A percentile compares a stretch with the other conserved stretches of the same genome.
Evolutionary conservation across 495 filamentous ascomycete genomes (phyloP).

Genomic region (Cercophora samala): DNA sequence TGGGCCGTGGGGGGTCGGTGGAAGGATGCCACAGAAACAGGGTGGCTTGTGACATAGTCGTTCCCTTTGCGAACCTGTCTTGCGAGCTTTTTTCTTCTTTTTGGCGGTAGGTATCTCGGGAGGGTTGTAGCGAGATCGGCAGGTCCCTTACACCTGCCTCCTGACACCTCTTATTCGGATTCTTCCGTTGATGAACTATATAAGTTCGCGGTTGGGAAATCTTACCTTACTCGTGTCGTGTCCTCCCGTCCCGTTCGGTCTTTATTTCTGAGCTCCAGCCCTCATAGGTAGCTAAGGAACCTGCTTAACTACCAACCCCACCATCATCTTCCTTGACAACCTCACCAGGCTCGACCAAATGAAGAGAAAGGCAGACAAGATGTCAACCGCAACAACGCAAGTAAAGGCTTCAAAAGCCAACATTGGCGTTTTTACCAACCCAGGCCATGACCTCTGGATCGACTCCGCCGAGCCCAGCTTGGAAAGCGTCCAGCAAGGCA

Average conservation of each 20-base stretch:
- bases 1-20: not conserved
- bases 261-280: not conserved
- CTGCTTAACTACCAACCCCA: not conserved
- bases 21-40: too few relatives aligned
- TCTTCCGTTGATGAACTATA: not conserved
- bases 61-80: not conserved
- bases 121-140: slow-evolving; percentile 4
- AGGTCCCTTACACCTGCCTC: not conserved
- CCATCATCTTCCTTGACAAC: not conserved
- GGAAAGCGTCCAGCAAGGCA: slow-evolving; percentile 68
- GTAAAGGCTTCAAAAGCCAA: slow-evolving; percentile 63
- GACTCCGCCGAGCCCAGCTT: slow-evolving; percentile 70
- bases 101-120: not conserved
- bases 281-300: not conserved
- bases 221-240: not conserved
- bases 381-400: not conserved
- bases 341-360: not conserved
- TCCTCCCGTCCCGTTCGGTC: not conserved
- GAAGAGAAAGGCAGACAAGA: not conserved
- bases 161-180: not conserved
- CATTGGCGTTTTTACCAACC: slow-evolving; percentile 94
- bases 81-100: not conserved
- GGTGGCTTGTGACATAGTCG: not conserved
- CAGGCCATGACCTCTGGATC: slow-evolving; percentile 86
- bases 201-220: not conserved